Evolutionary conservation across 2,329 filamentous ascomycete species (phyloP).

Genomic region (Blumeria graminis): DNA sequence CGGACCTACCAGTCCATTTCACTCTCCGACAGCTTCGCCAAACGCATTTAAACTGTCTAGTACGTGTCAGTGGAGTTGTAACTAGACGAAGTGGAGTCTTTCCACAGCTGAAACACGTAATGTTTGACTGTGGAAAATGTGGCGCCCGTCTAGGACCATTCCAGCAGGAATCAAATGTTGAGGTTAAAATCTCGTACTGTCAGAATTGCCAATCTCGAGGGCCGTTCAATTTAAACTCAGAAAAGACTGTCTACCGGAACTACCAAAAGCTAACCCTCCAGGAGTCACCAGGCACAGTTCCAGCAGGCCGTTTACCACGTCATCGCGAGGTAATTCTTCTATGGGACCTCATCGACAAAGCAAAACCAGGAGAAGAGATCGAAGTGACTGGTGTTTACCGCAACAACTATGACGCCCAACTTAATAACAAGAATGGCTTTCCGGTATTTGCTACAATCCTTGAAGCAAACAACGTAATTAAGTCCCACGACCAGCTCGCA

Average conservation of each 20-base stretch:
- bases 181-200: conserved; percentile 91
- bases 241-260: conserved; percentile 95
- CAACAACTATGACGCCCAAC: conserved; percentile 91
- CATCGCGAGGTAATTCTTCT: conserved; percentile 86
- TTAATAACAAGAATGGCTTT: conserved; percentile 97
- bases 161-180: conserved; percentile 87
- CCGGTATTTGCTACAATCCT: conserved; percentile 95
- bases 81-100: conserved; percentile 89
- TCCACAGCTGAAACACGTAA: conserved; percentile 93
- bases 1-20: conserved; percentile 81
- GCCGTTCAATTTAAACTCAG: conserved; percentile 85
- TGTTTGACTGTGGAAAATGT: conserved; percentile 91
- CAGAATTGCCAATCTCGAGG: conserved; percentile 90
- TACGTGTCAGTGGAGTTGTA: conserved; percentile 85
- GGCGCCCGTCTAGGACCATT: conserved; percentile 81
- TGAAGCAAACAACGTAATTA: conserved; percentile 92
- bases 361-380: conserved; percentile 93
- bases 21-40: conserved; percentile 88
- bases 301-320: conserved; percentile 77
- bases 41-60: conserved; percentile 83
- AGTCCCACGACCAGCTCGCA: conserved; percentile 89
- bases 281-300: conserved; percentile 90
- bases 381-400: conserved; percentile 92
- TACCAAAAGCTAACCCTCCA: conserved; percentile 96
- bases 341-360: conserved; percentile 89